Evolutionary conservation across 768 basidiomycete species (phyloP), one percentile per base, ranked within the genome.

Genomic region (Boletus edulis): DNA sequence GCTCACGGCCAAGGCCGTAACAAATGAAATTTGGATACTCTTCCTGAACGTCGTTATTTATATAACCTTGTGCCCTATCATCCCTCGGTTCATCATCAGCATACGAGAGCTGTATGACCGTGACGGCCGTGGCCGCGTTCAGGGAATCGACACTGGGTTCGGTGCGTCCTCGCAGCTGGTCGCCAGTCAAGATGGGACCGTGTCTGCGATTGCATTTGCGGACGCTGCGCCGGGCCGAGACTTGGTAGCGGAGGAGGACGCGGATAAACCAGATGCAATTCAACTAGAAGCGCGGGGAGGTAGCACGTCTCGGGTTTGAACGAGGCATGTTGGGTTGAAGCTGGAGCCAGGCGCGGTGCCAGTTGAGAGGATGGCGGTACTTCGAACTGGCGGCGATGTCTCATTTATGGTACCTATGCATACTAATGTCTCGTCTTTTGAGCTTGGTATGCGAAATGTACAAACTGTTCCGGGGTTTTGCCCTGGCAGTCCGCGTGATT

Each of bases 41-140:
- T 12, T 42, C 15, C 20, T 54, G n/a, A 7, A 0, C 24, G 3
- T 35, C 3, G 1, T 53, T 9, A 5, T 1, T n/a, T 20, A 3
- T n/a, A 12, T 42, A 1, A 2, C 39, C 14, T 5, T 59, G 5
- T 35, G 22, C 31, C 17, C 43, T 12, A 35, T 55, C 3, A 18
- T 51, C 5, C 60, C 58, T 5, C 39, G 51, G n/a, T 55, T 61
- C 47, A 55, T 61, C n/a, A 49, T 61, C 31, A 39, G 35, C 22
- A 27, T 59, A 1, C 57, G 54, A 15, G 51, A 52, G 34, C 15
- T 52, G 29, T 47, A 43, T 7, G 43, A 49, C 5, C 32, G 31
- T 12, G 44, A 27, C 10, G 14, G 8, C 4, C 29, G 18, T 14
- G 35, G 24, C 9, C 27, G 17, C 27, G 4, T 3, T 42, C 46